phyloP scores from a whole-genome alignment of 495 filamentous ascomycete species.

The Xylaria acuta region DNA sequence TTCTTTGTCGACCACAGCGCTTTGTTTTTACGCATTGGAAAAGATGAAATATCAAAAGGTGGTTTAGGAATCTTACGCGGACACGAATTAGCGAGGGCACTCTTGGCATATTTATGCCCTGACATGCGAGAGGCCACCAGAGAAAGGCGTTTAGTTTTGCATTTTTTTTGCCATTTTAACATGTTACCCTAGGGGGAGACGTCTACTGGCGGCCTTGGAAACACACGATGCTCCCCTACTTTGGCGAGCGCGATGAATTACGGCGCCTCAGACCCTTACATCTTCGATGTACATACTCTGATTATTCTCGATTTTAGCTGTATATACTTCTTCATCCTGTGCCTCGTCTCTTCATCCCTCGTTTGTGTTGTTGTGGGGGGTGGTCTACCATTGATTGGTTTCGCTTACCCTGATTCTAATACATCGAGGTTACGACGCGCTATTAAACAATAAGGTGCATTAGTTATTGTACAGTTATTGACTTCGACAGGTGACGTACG shows the following conservation, averaged over 20 bases:
- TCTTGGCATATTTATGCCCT: slow-evolving; percentile 14
- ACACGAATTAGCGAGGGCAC: slow-evolving; percentile 22
- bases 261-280: slow-evolving; percentile 4
- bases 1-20: slow-evolving; percentile 11
- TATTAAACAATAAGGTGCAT: background rate
- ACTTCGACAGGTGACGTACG: background rate
- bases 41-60: background rate
- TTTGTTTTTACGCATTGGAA: slow-evolving; percentile 10
- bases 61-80: slow-evolving; percentile 15
- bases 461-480: background rate
- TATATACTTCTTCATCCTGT: slow-evolving; percentile 21
- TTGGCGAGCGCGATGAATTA: background rate
- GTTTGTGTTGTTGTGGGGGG: background rate
- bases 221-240: background rate
- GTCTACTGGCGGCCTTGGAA: slow-evolving; percentile 5
- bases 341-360: background rate
- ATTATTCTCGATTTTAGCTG: slow-evolving; percentile 26
- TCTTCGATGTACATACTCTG: slow-evolving; percentile 26
- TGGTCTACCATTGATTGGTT: background rate
- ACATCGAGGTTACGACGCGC: background rate
- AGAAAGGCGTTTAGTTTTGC: slow-evolving; percentile 19
- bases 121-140: slow-evolving; percentile 14
- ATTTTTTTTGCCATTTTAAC: slow-evolving; percentile 15
- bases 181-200: slow-evolving; percentile 15
- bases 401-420: background rate